These are phyloP conservation scores for Hortiboletus flavorubellus DNA, from an alignment of 768 basidiomycete species.

Conservation along the genomic window DNA sequence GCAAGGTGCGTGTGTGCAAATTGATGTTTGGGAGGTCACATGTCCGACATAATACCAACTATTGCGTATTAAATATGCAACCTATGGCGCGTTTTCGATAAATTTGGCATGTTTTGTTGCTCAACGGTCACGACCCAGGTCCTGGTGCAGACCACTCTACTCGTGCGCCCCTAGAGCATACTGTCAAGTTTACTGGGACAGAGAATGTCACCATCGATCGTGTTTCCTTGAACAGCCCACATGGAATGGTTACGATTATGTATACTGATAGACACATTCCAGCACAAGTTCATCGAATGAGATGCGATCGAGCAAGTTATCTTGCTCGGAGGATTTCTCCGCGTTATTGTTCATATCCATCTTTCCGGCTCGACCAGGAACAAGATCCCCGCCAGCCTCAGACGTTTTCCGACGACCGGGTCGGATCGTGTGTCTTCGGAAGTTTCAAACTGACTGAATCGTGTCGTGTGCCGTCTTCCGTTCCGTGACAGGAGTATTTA, in stretches of 20 bases:
- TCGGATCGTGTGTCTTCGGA: conserved; percentile 5
- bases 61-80: conserved; percentile 52
- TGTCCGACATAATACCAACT: conserved; percentile 35
- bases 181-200: conserved; percentile 41
- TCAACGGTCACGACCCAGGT: conserved; percentile 28
- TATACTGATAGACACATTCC: conserved; percentile 26
- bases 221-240: conserved; percentile 47
- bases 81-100: conserved; percentile 36
- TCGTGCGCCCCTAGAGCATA: conserved; percentile 49
- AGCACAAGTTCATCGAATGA: background rate
- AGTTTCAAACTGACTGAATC: conserved; percentile 13
- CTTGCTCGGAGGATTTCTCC: background rate
- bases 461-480: background rate
- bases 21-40: conserved; percentile 26
- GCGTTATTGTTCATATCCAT: background rate
- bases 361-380: background rate
- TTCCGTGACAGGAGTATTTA: background rate
- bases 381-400: background rate
- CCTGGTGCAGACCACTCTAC: conserved; percentile 46
- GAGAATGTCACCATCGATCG: conserved; percentile 43
- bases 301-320: background rate
- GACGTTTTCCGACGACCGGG: background rate
- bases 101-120: background rate
- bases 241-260: conserved; percentile 55
- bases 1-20: background rate